Conservation (phyloP, 2,329 filamentous ascomycete species). For the Zymoseptoria passerinii region DNA sequence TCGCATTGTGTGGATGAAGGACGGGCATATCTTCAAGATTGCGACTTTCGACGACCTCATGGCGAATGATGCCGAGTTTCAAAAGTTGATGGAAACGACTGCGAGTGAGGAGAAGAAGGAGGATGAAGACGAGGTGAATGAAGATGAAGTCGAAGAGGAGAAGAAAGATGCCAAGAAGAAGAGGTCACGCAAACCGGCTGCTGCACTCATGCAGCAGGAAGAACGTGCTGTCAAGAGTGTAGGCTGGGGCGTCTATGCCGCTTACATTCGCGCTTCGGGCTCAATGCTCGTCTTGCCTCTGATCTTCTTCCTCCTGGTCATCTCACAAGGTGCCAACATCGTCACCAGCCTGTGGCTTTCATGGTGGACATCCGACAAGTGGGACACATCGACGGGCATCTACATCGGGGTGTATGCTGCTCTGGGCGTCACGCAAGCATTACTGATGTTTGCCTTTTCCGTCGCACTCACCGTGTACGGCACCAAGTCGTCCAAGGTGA, state of each 20-base stretch:
- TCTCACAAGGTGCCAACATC: conserved; percentile 79
- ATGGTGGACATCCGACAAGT: conserved; percentile 82
- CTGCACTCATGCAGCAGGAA: conserved; percentile 62
- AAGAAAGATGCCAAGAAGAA: conserved; percentile 50
- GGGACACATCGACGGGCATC: conserved; percentile 53
- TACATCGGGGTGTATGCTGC: conserved; percentile 60
- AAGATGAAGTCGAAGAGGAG: conserved; percentile 44
- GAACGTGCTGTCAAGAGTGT: conserved; percentile 68
- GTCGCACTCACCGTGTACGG: conserved; percentile 69
- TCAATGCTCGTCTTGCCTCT: conserved; percentile 58
- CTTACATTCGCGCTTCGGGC: conserved; percentile 70
- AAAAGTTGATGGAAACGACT: conserved; percentile 72
- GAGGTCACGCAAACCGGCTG: conserved; percentile 43
- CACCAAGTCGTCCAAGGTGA: conserved; percentile 70
- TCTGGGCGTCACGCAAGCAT: conserved; percentile 61
- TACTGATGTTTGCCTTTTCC: conserved; percentile 74
- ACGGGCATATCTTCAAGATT: conserved; percentile 71
- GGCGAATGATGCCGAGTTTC: conserved; percentile 67
- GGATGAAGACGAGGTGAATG: conserved; percentile 38
- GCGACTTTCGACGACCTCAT: conserved; percentile 89
- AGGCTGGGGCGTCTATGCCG: conserved; percentile 68
- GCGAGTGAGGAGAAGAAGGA: conserved; percentile 46
- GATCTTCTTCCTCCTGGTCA: conserved; percentile 55
- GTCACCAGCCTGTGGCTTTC: conserved; percentile 85
- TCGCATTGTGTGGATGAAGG: conserved; percentile 87